Percentiles rank a stretch among this genome's conserved stretches.
Evolutionary conservation across 352 stramenopile species (phyloP).

Genomic region (Pythium graminicola): DNA sequence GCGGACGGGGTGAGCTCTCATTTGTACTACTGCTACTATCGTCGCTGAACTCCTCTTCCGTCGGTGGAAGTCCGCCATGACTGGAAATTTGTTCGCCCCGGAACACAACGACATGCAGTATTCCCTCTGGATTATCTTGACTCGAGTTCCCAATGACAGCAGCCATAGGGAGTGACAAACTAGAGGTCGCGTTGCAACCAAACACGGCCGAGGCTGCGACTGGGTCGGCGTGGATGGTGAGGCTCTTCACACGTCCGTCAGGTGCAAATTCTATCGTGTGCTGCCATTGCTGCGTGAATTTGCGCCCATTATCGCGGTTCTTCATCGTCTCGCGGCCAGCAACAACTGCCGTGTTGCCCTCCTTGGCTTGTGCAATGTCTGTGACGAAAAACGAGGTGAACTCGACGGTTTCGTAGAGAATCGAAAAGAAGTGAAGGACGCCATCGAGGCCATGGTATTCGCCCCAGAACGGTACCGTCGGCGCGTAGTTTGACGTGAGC

Average conservation of each 20-base stretch:
- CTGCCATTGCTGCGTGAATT: constrained; percentile 88
- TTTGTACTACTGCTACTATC: constrained; percentile 36
- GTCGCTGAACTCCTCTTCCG: constrained; percentile 49
- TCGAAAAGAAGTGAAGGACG: constrained; percentile 87
- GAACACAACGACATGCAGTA: constrained; percentile 69
- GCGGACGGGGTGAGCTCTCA: constrained; percentile 32
- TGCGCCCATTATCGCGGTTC: constrained; percentile 81
- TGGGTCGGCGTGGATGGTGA: constrained; percentile 79
- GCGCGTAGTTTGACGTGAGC: constrained; percentile 84
- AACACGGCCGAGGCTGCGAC: constrained; percentile 84
- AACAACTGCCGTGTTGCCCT: constrained; percentile 76
- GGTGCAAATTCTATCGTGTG: constrained; percentile 86
- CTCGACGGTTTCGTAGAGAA: constrained; percentile 84
- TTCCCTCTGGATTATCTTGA: constrained; percentile 73
- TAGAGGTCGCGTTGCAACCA: constrained; percentile 82
- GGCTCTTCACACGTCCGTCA: constrained; percentile 78
- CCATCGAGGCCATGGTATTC: constrained; percentile 85
- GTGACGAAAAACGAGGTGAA: constrained; percentile 87
- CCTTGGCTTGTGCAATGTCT: constrained; percentile 80
- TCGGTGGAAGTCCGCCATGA: constrained; percentile 30
- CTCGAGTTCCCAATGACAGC: constrained; percentile 70
- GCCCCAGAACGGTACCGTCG: constrained; percentile 83
- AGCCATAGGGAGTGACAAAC: constrained; percentile 75
- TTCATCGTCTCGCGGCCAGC: constrained; percentile 85
- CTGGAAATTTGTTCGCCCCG: constrained; percentile 79